Evolutionary conservation across 345 rosid genomes (phyloP).

Genomic region (Eucalyptus rudis): DNA sequence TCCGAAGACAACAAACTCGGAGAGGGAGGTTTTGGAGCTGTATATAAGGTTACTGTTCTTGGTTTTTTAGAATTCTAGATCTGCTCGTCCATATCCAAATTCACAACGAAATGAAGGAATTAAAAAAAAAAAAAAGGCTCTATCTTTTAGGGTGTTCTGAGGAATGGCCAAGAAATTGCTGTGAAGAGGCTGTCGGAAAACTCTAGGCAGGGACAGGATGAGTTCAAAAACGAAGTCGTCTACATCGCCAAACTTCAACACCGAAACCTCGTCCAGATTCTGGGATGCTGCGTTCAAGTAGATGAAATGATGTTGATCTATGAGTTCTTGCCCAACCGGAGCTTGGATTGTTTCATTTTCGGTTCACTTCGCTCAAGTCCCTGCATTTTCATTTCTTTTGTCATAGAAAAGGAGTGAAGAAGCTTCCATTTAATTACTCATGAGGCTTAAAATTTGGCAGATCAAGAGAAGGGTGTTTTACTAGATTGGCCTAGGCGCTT

Average conservation of each 20-base stretch:
- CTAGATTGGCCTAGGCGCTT: neutral
- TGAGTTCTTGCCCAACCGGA: neutral
- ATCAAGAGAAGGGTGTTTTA: neutral
- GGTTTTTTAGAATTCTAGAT: neutral
- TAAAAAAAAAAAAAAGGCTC: neutral
- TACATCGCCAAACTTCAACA: neutral
- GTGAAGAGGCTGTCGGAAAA: neutral
- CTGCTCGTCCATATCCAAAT: neutral
- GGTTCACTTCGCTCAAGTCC: neutral
- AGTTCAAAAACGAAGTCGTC: neutral
- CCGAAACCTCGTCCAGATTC: neutral
- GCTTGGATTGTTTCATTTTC: neutral
- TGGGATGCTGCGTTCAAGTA: neutral
- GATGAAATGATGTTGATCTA: neutral
- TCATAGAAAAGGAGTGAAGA: neutral
- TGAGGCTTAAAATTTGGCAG: neutral
- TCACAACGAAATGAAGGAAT: neutral
- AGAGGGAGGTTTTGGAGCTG: constrained; percentile 2
- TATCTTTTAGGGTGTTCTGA: neutral
- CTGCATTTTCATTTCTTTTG: neutral
- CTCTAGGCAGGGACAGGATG: neutral
- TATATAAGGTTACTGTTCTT: neutral
- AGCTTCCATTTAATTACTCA: neutral
- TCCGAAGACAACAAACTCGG: neutral
- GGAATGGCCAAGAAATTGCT: neutral